Evolutionary conservation across 495 filamentous ascomycete species (phyloP).

Genomic region (Podospora australis): DNA sequence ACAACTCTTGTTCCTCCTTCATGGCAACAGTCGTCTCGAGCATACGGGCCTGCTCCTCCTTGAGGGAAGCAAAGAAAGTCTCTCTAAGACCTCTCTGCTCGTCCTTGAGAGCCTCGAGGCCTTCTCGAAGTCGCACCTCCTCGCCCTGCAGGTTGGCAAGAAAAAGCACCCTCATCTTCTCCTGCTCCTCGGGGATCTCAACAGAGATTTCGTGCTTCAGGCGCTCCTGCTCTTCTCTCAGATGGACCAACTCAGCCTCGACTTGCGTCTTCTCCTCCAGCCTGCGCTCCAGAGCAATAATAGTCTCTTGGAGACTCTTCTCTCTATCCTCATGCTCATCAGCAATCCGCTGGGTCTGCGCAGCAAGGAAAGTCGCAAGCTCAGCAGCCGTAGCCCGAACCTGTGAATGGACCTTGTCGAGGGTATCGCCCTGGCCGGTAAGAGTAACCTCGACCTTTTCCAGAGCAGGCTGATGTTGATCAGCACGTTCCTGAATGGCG

Average conservation of each 20-base stretch:
- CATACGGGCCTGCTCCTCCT: constrained; percentile 11
- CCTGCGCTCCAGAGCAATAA: constrained; percentile 69
- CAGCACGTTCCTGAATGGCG: constrained; percentile 49
- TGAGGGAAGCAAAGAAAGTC: constrained; percentile 8
- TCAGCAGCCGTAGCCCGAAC: constrained; percentile 80
- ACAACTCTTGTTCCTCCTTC: constrained; percentile 10
- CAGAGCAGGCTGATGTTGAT: too few species aligned
- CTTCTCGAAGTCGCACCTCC: constrained; percentile 20
- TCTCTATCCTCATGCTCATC: constrained; percentile 76
- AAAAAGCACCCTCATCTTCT: constrained; percentile 22
- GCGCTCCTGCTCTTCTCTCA: constrained; percentile 32
- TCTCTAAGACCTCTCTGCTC: constrained; percentile 13
- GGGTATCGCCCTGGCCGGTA: constrained; percentile 63
- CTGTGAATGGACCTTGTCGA: constrained; percentile 85
- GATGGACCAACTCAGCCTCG: constrained; percentile 61
- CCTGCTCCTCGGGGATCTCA: constrained; percentile 50
- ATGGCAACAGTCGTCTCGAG: constrained; percentile 7
- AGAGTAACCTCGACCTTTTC: constrained; percentile 58
- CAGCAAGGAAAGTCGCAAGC: constrained; percentile 76
- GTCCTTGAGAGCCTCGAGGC: constrained; percentile 4
- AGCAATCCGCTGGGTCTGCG: constrained; percentile 69
- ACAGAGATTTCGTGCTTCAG: constrained; percentile 32
- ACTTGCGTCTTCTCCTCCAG: constrained; percentile 72
- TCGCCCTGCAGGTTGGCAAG: constrained; percentile 20
- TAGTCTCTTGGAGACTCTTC: constrained; percentile 74